Evolutionary conservation across 257 asterid species (phyloP).

Genomic region (Solanum acaule): DNA sequence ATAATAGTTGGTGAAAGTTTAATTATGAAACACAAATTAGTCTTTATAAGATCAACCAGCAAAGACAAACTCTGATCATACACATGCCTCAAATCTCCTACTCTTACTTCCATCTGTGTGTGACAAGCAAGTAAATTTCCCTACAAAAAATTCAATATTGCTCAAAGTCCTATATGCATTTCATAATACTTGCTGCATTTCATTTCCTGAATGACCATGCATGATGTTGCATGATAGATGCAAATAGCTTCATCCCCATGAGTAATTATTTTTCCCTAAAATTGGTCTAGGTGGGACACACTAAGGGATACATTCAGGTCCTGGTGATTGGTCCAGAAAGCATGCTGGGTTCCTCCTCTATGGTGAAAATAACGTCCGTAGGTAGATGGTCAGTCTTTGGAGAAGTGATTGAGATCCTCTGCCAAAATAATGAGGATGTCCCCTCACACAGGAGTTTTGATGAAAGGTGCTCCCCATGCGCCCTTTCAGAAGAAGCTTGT

Average conservation of each 20-base stretch:
- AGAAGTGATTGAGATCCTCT: slow-evolving; percentile 66
- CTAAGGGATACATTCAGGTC: slow-evolving; percentile 92
- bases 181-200: background rate
- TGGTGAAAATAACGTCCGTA: slow-evolving; percentile 65
- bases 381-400: slow-evolving; percentile 98
- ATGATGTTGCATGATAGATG: background rate
- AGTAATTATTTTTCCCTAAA: background rate
- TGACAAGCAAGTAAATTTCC: background rate
- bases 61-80: background rate
- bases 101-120: background rate
- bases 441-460: slow-evolving; percentile 9
- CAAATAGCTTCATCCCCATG: background rate
- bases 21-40: background rate
- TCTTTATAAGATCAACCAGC: background rate
- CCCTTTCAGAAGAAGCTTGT: slow-evolving; percentile 31
- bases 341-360: slow-evolving; percentile 79
- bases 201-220: background rate
- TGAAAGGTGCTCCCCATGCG: slow-evolving; percentile 23
- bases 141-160: background rate
- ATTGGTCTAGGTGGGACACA: slow-evolving; percentile 88
- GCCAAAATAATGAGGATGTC: slow-evolving; percentile 4
- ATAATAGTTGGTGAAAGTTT: background rate
- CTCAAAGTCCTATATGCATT: background rate
- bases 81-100: background rate
- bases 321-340: slow-evolving; percentile 73